Percentiles rank a stretch among this genome's conserved stretches.
phyloP scores from a whole-genome alignment of 805 yeast species.

The Candida odintsovae region DNA sequence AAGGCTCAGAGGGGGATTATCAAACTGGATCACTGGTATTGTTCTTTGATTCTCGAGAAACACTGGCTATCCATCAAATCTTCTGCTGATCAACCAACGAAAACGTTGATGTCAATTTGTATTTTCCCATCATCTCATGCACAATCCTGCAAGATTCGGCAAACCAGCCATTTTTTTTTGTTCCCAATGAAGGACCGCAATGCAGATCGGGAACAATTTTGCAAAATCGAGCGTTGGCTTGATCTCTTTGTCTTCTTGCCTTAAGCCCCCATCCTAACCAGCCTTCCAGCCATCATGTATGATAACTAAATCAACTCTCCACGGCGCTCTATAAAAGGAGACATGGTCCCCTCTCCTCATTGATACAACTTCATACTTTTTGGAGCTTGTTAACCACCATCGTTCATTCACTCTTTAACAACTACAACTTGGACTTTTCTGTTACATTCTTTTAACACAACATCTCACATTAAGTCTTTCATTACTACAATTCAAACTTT shows the following conservation, averaged over 20 bases:
- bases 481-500: neutral
- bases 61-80: neutral
- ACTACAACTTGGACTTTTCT: neutral
- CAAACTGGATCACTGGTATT: no score
- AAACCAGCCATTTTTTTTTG: neutral
- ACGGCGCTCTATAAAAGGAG: neutral
- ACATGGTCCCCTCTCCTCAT: neutral
- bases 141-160: neutral
- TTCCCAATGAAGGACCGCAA: neutral
- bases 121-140: neutral
- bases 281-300: neutral
- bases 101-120: neutral
- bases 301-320: neutral
- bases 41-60: neutral
- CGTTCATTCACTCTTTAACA: conserved; percentile 1
- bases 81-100: neutral
- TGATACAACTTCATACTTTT: neutral
- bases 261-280: neutral
- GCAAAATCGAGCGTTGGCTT: neutral
- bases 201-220: neutral
- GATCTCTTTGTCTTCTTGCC: neutral
- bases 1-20: no score
- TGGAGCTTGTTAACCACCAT: neutral
- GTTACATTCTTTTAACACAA: neutral
- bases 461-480: conserved; percentile 1